Percentiles rank a stretch among this genome's conserved stretches.
phyloP scores from a whole-genome alignment of 805 yeast genomes.

The Pichia kluyveri region DNA sequence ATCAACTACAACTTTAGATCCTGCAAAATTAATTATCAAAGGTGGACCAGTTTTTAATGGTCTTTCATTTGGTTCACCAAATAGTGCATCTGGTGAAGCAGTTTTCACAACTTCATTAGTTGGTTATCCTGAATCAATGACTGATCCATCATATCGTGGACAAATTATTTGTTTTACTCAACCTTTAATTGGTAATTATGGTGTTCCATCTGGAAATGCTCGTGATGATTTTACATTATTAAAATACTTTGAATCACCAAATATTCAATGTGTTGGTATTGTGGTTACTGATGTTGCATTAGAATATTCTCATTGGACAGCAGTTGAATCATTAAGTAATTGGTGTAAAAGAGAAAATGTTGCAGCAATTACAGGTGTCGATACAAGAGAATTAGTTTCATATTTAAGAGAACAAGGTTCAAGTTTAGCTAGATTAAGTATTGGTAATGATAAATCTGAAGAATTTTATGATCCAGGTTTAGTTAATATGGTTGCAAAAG shows the following conservation, averaged over 20 bases:
- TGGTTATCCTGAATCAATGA: constrained; percentile 98
- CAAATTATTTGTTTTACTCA: constrained; percentile 96
- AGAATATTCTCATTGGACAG: constrained; percentile 99
- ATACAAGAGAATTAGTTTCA: constrained; percentile 89
- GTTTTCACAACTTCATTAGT: constrained; percentile 97
- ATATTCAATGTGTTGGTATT: constrained; percentile 88
- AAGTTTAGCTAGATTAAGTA: constrained; percentile 78
- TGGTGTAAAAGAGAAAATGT: constrained; percentile 98
- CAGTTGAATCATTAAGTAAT: constrained; percentile 86
- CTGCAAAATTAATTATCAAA: constrained; percentile 85
- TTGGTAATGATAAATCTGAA: constrained; percentile 86
- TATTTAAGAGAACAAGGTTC: constrained; percentile 95
- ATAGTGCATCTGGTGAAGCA: constrained; percentile 91
- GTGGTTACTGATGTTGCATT: constrained; percentile 94
- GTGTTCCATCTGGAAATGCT: constrained; percentile 81
- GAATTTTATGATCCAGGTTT: constrained; percentile 87
- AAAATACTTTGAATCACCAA: constrained; percentile 86
- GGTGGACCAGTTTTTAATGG: constrained; percentile 93
- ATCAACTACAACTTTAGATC: constrained; percentile 38
- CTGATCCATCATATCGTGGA: constrained; percentile 96
- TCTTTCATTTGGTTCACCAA: constrained; percentile 91
- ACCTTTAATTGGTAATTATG: constrained; percentile 96
- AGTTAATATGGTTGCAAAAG: constrained; percentile 84
- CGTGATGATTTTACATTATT: constrained; percentile 80
- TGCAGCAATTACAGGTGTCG: constrained; percentile 94